Evolutionary conservation across 345 rosid species (phyloP), one percentile per base, ranked within the genome.

Genomic region (Boechera stricta): DNA sequence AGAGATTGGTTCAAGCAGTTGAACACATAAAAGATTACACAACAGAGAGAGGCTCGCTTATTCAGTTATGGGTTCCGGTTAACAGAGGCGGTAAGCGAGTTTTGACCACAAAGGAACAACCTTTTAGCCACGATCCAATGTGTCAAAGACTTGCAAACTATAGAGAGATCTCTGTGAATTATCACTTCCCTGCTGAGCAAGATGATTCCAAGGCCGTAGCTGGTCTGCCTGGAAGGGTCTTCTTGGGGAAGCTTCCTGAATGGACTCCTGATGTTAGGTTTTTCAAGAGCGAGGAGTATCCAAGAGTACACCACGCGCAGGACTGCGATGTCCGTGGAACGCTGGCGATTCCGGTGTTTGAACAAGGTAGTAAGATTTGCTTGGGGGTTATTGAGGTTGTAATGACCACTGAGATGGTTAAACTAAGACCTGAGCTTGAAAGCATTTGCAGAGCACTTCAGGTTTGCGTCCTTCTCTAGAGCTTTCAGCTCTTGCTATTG

Each of bases 231-330:
- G 89, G 97, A 31, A 86, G 97, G 35, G 98, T 94, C 60, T 92
- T 86, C 86, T 72, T 92, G 81, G 85, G 84, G 63, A 88, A 89
- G 83, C 85, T 89, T 72, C 98, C 98, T 38, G 98, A 94, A 82
- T 94, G 98, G 97, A 92, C 95, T 54, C 98, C 98, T 31, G 97
- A 94, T 85, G 98, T 90, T 72, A 84, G 91, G 36, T 94, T 90
- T 80, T 92, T 92, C 70, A 86, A 75, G 83, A 89, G 91, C 11
- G 98, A 94, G 10, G 98, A 94, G 75, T 94, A 92, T 81, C 87
- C 80, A 1, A 84, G 97, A 65, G 85, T 92, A n/a, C 74, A 56
- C 58, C 85, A 94, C 54, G 98, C 98, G 45, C 95, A 88, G 71
- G 82, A 76, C 72, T 84, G 80, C 5, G 93, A 85, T 79, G 94